phyloP scores from a whole-genome alignment of 352 stramenopile species.

The Phytophthora brassicae region DNA sequence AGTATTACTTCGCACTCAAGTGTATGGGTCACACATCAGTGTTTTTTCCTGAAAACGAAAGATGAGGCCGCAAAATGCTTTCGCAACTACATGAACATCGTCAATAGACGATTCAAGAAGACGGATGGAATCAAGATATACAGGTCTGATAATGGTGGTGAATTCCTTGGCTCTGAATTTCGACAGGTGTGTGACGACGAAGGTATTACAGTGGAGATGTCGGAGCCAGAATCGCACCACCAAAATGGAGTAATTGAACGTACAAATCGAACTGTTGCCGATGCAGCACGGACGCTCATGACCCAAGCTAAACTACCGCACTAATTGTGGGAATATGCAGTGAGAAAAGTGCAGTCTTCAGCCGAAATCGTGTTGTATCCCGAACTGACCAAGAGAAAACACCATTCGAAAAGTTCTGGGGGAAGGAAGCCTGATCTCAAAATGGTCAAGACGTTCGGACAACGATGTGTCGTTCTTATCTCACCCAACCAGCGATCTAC shows the following conservation, averaged over 20 bases:
- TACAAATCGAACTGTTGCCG: constrained; percentile 1
- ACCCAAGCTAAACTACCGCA: constrained; percentile 5
- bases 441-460: background rate
- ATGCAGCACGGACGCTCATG: background rate
- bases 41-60: constrained; percentile 14
- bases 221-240: background rate
- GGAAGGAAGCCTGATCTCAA: constrained; percentile 12
- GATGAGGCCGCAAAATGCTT: background rate
- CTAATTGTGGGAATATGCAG: constrained; percentile 16
- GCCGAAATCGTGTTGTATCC: background rate
- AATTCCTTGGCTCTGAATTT: background rate
- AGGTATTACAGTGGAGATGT: constrained; percentile 6
- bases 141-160: constrained; percentile 11
- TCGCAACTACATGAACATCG: background rate
- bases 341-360: background rate
- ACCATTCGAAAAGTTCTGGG: constrained; percentile 10
- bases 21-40: constrained; percentile 10
- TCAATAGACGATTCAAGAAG: constrained; percentile 6
- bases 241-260: constrained; percentile 12
- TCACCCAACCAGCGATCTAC: constrained; percentile 1
- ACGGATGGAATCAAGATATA: background rate
- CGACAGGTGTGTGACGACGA: background rate
- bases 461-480: constrained; percentile 8
- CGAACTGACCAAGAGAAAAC: background rate
- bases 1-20: constrained; percentile 4